Evolutionary conservation across 345 rosid species (phyloP).

Genomic region (Boechera divaricarpa): DNA sequence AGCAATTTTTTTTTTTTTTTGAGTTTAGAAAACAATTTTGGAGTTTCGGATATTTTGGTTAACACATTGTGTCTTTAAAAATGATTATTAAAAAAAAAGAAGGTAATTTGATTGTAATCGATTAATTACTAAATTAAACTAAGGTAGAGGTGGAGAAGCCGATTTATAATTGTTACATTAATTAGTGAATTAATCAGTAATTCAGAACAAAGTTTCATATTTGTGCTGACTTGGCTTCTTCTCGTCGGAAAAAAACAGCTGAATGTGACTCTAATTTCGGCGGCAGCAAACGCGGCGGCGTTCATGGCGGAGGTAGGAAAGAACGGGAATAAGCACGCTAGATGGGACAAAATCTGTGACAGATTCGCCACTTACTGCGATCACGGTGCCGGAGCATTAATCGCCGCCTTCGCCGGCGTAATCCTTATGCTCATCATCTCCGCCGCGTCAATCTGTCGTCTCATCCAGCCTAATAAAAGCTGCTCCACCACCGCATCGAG

Average conservation of each 20-base stretch:
- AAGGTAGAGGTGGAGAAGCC: no score
- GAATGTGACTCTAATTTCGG: slow-evolving; percentile 64
- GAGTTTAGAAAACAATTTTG: neutral
- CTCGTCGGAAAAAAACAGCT: slow-evolving; percentile 48
- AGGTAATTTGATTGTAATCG: no score
- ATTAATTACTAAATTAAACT: no score
- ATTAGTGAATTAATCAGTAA: no score
- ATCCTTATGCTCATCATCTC: slow-evolving; percentile 64
- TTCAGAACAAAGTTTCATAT: neutral
- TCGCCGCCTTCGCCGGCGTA: slow-evolving; percentile 70
- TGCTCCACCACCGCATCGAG: slow-evolving; percentile 31
- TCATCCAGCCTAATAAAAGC: slow-evolving; percentile 38
- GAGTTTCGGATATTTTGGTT: neutral
- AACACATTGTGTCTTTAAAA: no score
- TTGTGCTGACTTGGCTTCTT: slow-evolving; percentile 28
- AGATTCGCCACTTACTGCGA: slow-evolving; percentile 68
- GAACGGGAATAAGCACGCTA: slow-evolving; percentile 85
- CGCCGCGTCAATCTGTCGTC: slow-evolving; percentile 57
- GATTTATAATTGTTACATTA: no score
- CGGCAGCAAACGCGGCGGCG: slow-evolving; percentile 72
- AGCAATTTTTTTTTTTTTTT: no score
- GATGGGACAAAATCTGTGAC: slow-evolving; percentile 85
- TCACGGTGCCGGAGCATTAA: slow-evolving; percentile 71
- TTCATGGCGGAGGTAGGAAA: slow-evolving; percentile 89
- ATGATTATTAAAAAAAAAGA: no score